Base-by-base conservation (phyloP, 108 stramenopile genomes). In the Nitzschia sp. region DNA sequence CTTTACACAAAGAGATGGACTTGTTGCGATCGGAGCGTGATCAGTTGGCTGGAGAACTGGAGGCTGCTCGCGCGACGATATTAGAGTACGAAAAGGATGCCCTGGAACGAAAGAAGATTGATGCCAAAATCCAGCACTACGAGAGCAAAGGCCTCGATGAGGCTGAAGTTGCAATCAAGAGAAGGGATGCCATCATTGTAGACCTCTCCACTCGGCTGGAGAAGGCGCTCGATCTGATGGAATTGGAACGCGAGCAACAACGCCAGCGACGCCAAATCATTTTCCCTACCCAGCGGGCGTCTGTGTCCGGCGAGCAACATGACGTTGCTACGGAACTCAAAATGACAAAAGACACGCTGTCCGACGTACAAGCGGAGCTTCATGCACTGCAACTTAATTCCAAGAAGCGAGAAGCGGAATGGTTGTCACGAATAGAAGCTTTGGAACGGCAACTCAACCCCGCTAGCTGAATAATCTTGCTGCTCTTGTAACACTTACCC, bases 241-340 rank as follows among this genome's bases (percentile, higher is more conserved):
- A 82, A 25, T 46, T 51, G 0, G 81, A 82, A 34, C 53, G 87
- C 36, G 46, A 68, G 33, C 35, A 75, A 48, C 77, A 81, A 47
- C 63, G 54, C 9, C 75, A 79, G 53, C 66, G 86, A 21, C 78
- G 86, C 25, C 82, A 82, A 28, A 84, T 87, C 47, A 87, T 87
- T 31, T 87, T 87, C 49, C 83, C 83, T 15, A 42, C 3, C 19
- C 32, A 63, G 46, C 54, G 31, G n/a, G 5, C 11, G 47, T 19
- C 8, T 34, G 46, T 28, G 0, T 9, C 15, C 18, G 8, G 2
- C 70, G 38, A 73, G 42, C 30, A 32, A 2, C 45, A 19, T 1
- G 72, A 57, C 25, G 34, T 65, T 25, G 28, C 21, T 5, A 51
- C 49, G 17, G 49, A 51, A 23, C 49, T 51, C 4, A 51, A 46